Percentiles rank a stretch among this genome's conserved stretches.
These are phyloP conservation scores for Beta lomatogona DNA, from an alignment of 179 eudicot species.

Conservation along the genomic window DNA sequence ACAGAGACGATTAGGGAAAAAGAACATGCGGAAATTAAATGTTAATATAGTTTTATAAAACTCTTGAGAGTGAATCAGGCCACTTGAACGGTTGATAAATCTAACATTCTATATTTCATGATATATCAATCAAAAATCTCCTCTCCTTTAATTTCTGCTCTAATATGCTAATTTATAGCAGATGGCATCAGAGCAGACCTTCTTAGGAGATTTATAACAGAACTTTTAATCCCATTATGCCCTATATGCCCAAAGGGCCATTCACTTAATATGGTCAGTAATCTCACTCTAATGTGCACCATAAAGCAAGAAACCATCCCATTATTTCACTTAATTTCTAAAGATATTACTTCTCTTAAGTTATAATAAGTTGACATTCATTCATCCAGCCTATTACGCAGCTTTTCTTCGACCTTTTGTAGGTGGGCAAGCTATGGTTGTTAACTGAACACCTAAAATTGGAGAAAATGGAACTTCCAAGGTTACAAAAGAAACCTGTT, in stretches of 20 bases:
- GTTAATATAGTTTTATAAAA: no score
- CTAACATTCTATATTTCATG: no score
- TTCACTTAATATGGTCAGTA: not conserved
- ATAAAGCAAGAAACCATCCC: not conserved
- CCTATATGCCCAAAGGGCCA: not conserved
- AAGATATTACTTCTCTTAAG: not conserved
- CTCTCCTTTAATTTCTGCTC: no score
- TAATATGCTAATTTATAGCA: not conserved
- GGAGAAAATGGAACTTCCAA: not conserved
- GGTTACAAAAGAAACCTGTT: slow-evolving; percentile 50
- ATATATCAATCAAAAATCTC: no score
- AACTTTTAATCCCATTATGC: not conserved
- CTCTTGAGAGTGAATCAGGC: no score
- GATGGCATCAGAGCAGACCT: not conserved
- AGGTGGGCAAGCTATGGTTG: not conserved
- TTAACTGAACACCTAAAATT: not conserved
- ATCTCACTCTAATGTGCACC: not conserved
- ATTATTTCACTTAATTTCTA: not conserved
- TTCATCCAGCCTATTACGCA: not conserved
- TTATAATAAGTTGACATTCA: not conserved
- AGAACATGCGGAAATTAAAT: no score
- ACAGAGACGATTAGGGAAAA: no score
- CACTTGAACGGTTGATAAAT: no score
- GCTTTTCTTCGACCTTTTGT: no score
- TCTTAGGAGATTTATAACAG: not conserved